phyloP scores from a whole-genome alignment of 208 protist species.

The Trypanosoma congolense region DNA sequence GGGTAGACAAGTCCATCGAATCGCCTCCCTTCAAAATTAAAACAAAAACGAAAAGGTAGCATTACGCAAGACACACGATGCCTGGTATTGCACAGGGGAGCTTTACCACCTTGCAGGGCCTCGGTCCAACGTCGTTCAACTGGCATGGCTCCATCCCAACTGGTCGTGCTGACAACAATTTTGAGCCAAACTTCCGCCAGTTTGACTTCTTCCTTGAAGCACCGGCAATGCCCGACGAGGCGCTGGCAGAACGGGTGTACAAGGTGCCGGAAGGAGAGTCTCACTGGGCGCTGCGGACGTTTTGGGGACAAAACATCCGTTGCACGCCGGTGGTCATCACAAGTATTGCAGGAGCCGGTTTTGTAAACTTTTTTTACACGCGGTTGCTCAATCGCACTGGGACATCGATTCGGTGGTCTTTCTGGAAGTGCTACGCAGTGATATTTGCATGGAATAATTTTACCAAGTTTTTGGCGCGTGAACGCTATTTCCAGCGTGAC shows the following conservation, averaged over 20 bases:
- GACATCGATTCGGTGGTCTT: slow-evolving; percentile 74
- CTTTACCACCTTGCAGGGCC: slow-evolving; percentile 26
- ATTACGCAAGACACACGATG: too few species aligned
- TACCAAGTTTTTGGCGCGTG: slow-evolving; percentile 77
- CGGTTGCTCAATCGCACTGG: slow-evolving; percentile 64
- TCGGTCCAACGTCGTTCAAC: slow-evolving; percentile 66
- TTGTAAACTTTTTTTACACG: slow-evolving; percentile 76
- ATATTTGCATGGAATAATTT: slow-evolving; percentile 82
- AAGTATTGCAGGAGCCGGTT: slow-evolving; percentile 61
- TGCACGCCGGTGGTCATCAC: slow-evolving; percentile 75
- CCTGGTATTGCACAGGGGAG: slow-evolving; percentile 38
- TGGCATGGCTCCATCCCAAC: slow-evolving; percentile 78
- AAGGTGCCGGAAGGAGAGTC: slow-evolving; percentile 67
- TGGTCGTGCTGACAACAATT: slow-evolving; percentile 52
- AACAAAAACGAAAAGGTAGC: too few species aligned
- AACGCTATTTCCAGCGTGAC: slow-evolving; percentile 83
- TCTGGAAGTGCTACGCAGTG: slow-evolving; percentile 61
- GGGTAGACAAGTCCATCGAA: too few species aligned
- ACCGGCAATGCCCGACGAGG: slow-evolving; percentile 57
- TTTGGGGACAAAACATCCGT: slow-evolving; percentile 63
- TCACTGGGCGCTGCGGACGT: slow-evolving; percentile 62
- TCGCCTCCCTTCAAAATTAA: too few species aligned
- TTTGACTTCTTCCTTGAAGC: slow-evolving; percentile 85
- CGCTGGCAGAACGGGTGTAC: slow-evolving; percentile 65
- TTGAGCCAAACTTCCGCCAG: slow-evolving; percentile 83